phyloP scores from a whole-genome alignment of 768 basidiomycete genomes.

The Boletus sensibilis region DNA sequence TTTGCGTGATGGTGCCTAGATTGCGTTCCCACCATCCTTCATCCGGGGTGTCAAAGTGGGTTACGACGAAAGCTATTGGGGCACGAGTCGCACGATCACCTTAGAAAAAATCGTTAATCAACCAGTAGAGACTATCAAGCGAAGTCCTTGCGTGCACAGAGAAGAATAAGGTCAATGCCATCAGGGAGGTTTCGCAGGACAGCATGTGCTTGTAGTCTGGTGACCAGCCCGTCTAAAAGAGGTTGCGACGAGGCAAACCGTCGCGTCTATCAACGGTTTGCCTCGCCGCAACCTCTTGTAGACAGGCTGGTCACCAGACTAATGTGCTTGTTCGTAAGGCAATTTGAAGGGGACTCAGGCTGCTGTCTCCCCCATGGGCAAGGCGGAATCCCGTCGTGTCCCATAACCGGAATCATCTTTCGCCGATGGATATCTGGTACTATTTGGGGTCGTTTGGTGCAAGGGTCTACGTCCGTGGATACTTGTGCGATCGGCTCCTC shows the following conservation, averaged over 20 bases:
- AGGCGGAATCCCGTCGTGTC: slow-evolving; percentile 28
- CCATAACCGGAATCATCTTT: slow-evolving; percentile 16
- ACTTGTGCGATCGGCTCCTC: slow-evolving; percentile 20
- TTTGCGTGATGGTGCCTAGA: slow-evolving; percentile 12
- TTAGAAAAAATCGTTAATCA: slow-evolving; percentile 37
- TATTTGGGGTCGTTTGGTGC: slow-evolving; percentile 27
- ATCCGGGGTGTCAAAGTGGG: slow-evolving; percentile 30
- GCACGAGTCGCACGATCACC: slow-evolving; percentile 35
- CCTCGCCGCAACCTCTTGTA: too few species aligned
- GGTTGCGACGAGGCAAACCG: too few species aligned
- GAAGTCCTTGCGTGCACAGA: slow-evolving; percentile 32
- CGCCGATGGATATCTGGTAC: neutral
- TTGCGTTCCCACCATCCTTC: slow-evolving; percentile 36
- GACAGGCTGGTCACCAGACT: too few species aligned
- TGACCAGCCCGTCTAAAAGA: too few species aligned
- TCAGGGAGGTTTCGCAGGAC: slow-evolving; percentile 26
- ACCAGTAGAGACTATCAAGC: slow-evolving; percentile 29
- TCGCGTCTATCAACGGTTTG: too few species aligned
- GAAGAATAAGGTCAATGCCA: slow-evolving; percentile 39
- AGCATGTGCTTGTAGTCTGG: slow-evolving; percentile 18
- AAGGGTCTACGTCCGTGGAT: slow-evolving; percentile 25
- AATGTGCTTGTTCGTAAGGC: too few species aligned
- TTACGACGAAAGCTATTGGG: slow-evolving; percentile 35
- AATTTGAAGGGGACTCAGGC: slow-evolving; percentile 1
- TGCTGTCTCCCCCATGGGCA: neutral